Percentiles rank a stretch among this genome's conserved stretches.
phyloP scores from a whole-genome alignment of 2,329 filamentous ascomycete genomes.

The Penicillium rolfsii region DNA sequence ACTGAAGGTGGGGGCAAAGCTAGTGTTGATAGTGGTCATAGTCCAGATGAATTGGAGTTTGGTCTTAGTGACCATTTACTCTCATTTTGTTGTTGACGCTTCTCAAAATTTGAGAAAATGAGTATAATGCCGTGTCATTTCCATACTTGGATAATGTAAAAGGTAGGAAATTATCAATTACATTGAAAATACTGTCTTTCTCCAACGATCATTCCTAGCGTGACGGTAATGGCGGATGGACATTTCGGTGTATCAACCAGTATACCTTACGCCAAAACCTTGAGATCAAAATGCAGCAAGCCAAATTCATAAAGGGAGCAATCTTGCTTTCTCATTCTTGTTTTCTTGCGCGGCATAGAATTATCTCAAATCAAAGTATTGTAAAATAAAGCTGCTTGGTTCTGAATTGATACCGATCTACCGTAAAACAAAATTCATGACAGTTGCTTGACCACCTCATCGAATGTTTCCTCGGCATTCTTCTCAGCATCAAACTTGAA shows the following conservation, averaged over 20 bases:
- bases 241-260: too few relatives aligned
- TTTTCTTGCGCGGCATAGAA: background rate
- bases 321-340: too few relatives aligned
- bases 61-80: background rate
- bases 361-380: background rate
- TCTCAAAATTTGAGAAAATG: too few relatives aligned
- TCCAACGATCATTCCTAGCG: too few relatives aligned
- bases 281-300: too few relatives aligned
- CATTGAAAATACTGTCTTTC: too few relatives aligned
- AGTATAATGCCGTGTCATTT: too few relatives aligned
- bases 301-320: too few relatives aligned
- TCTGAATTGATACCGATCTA: background rate
- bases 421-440: background rate
- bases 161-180: too few relatives aligned
- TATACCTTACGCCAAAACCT: too few relatives aligned
- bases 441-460: conserved; percentile 27
- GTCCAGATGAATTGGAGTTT: background rate
- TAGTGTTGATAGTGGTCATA: background rate
- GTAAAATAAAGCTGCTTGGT: background rate
- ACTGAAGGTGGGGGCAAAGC: background rate
- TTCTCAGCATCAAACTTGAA: conserved; percentile 55
- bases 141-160: too few relatives aligned
- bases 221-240: too few relatives aligned
- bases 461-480: conserved; percentile 49
- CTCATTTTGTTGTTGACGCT: background rate